Evolutionary conservation across 768 basidiomycete species (phyloP).

Genomic region (Termitomyces sp.): DNA sequence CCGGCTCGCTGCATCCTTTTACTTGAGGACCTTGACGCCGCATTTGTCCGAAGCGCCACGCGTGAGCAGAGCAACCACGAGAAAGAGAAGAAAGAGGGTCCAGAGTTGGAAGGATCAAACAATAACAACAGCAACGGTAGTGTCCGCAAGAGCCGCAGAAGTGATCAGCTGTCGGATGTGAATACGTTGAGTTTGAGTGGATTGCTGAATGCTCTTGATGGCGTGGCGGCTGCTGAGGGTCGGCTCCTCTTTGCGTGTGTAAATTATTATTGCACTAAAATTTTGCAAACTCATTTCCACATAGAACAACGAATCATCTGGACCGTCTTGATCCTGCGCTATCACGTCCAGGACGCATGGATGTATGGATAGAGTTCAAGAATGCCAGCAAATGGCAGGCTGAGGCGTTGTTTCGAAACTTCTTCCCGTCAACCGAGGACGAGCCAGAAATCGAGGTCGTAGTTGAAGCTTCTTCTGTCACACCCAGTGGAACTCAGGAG

Average conservation of each 20-base stretch:
- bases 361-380: conserved; percentile 90
- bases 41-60: conserved; percentile 71
- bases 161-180: conserved; percentile 62
- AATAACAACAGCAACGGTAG: conserved; percentile 13
- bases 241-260: conserved; percentile 85
- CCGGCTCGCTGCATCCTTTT: conserved; percentile 82
- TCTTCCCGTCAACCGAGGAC: conserved; percentile 75
- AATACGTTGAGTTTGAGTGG: conserved; percentile 81
- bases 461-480: conserved; percentile 15
- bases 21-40: conserved; percentile 87
- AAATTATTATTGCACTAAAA: not conserved
- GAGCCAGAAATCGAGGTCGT: conserved; percentile 31
- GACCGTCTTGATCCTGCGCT: conserved; percentile 87
- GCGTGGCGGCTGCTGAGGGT: conserved; percentile 83
- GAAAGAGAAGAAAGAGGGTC: conserved; percentile 25
- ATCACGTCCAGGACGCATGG: conserved; percentile 89
- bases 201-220: conserved; percentile 79
- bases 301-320: conserved; percentile 85
- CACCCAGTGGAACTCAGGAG: conserved; percentile 1
- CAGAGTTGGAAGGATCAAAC: conserved; percentile 17
- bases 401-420: conserved; percentile 82
- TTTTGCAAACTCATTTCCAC: not conserved
- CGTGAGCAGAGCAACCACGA: conserved; percentile 47
- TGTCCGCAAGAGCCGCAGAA: conserved; percentile 30
- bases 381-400: conserved; percentile 83